A percentile compares a stretch with the other conserved stretches of the same genome.
phyloP scores from a whole-genome alignment of 139 green algal genomes.

The Coelastrella sp. region DNA sequence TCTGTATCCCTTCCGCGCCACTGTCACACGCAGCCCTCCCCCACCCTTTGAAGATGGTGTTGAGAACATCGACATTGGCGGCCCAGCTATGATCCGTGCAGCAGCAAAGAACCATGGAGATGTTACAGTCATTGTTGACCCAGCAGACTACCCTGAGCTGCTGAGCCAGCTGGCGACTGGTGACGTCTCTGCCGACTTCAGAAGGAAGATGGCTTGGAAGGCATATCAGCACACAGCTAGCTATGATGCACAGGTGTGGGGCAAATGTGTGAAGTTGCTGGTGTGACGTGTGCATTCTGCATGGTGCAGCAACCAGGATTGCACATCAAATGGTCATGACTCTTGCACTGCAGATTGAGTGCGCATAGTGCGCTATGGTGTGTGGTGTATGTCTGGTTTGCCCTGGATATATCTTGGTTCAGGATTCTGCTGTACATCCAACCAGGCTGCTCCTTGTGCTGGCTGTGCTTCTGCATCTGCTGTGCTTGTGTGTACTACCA shows the following conservation, averaged over 20 bases:
- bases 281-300: not conserved
- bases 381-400: too few relatives aligned
- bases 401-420: too few relatives aligned
- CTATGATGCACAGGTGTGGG: slow-evolving; percentile 88
- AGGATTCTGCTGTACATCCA: too few relatives aligned
- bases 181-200: slow-evolving; percentile 62
- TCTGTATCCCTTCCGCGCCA: slow-evolving; percentile 98
- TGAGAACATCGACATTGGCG: slow-evolving; percentile 99
- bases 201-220: slow-evolving; percentile 96
- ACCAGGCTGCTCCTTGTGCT: too few relatives aligned
- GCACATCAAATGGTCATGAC: not conserved
- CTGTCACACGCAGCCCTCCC: slow-evolving; percentile 77
- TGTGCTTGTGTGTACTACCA: not conserved
- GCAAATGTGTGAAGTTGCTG: not conserved
- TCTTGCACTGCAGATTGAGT: not conserved
- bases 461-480: not conserved
- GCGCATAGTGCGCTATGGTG: not conserved
- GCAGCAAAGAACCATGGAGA: slow-evolving; percentile 92
- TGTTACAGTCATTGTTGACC: slow-evolving; percentile 91
- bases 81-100: slow-evolving; percentile 97
- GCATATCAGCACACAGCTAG: slow-evolving; percentile 96
- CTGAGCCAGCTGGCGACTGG: slow-evolving; percentile 70
- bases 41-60: slow-evolving; percentile 89
- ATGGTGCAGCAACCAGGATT: not conserved
- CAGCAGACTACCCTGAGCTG: slow-evolving; percentile 87